Evolutionary conservation across 352 stramenopile species (phyloP).

Genomic region (Globisporangium cederbergense): DNA sequence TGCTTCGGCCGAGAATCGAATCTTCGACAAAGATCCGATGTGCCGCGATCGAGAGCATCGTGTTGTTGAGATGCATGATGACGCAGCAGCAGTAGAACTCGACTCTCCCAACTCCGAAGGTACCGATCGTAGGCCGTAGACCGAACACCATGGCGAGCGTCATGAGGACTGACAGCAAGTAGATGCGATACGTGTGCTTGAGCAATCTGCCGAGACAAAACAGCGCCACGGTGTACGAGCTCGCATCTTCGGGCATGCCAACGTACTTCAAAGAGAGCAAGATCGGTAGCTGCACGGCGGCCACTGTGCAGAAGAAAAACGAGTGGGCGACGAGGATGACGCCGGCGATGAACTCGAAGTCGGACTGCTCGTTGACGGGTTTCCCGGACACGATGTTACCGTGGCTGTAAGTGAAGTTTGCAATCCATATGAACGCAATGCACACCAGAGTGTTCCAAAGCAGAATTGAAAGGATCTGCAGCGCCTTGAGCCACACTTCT

Average conservation of each 20-base stretch:
- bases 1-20: not conserved
- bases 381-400: constrained; percentile 1
- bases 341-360: constrained; percentile 4
- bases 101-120: not conserved
- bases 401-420: constrained; percentile 1
- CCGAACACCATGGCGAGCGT: not conserved
- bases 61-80: constrained; percentile 6
- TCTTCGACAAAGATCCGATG: constrained; percentile 6
- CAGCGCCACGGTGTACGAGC: not conserved
- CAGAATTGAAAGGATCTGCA: constrained; percentile 6
- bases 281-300: constrained; percentile 17
- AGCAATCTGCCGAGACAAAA: constrained; percentile 15
- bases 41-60: not conserved
- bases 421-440: not conserved
- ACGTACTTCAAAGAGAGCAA: constrained; percentile 19
- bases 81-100: constrained; percentile 11
- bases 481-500: constrained; percentile 11
- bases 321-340: not conserved
- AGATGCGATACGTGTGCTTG: constrained; percentile 2
- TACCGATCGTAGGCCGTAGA: not conserved
- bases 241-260: constrained; percentile 3
- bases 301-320: constrained; percentile 18
- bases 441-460: constrained; percentile 5
- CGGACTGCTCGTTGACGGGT: not conserved
- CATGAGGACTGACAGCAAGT: not conserved